Evolutionary conservation across 148 eudicot species (phyloP).

Genomic region (Chenopodium berlandieri): DNA sequence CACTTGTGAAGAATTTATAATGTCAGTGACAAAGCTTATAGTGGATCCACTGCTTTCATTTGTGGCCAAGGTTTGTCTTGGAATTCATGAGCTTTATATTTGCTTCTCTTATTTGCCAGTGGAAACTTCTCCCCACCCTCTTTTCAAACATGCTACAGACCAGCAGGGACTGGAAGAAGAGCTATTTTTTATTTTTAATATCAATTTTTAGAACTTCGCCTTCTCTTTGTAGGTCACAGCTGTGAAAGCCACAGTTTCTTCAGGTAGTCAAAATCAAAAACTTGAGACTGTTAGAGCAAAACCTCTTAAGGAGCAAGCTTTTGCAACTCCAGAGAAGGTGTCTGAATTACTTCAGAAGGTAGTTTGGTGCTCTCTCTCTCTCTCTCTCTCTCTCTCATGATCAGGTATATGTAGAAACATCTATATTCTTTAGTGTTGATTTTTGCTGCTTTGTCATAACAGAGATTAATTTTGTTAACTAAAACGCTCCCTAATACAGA

Average conservation of each 20-base stretch:
- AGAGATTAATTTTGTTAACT: no score
- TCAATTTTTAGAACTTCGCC: background rate
- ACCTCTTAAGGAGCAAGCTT: slow-evolving; percentile 95
- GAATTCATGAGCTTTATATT: background rate
- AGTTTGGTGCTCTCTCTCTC: background rate
- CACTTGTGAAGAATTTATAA: slow-evolving; percentile 98
- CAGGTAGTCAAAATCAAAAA: slow-evolving; percentile 71
- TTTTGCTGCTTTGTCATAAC: no score
- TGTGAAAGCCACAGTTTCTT: slow-evolving; percentile 71
- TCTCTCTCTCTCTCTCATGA: no score
- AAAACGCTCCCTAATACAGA: no score
- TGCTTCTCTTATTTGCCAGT: background rate
- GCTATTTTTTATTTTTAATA: background rate
- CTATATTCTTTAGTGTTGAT: no score
- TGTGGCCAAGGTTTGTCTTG: slow-evolving; percentile 82
- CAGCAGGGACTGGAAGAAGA: background rate
- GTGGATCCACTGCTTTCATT: slow-evolving; percentile 98
- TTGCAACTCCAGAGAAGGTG: slow-evolving; percentile 90
- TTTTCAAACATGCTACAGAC: background rate
- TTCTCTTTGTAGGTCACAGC: slow-evolving; percentile 72
- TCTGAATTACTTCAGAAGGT: slow-evolving; percentile 89
- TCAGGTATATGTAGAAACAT: no score
- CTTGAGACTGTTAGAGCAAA: slow-evolving; percentile 51
- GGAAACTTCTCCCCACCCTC: background rate
- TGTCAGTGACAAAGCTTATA: slow-evolving; percentile 90